Conservation (phyloP, 2,329 filamentous ascomycete species). For the Sarocladium kiliense region DNA sequence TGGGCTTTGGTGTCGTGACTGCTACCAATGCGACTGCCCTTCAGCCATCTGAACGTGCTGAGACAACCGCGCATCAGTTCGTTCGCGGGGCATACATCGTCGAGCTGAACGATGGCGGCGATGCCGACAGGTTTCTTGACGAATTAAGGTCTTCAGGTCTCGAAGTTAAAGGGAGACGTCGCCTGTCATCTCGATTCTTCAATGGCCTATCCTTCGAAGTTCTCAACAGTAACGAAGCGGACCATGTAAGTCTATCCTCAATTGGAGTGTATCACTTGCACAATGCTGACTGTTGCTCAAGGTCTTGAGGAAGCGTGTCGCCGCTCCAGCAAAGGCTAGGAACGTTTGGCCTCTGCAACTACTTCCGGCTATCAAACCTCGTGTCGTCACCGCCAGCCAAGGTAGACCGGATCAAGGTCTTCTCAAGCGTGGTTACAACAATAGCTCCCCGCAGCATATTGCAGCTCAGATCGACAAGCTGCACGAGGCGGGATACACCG, state of each 20-base stretch:
- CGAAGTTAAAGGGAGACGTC: background rate
- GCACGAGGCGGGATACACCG: slow-evolving; percentile 33
- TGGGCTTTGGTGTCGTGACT: background rate
- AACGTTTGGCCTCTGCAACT: background rate
- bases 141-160: background rate
- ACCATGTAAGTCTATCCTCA: background rate
- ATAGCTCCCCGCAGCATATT: background rate
- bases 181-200: background rate
- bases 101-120: background rate
- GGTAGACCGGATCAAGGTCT: background rate
- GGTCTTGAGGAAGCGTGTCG: background rate
- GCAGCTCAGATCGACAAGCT: slow-evolving; percentile 39
- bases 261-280: background rate
- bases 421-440: background rate
- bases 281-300: background rate
- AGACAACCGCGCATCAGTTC: background rate
- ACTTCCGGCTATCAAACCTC: background rate
- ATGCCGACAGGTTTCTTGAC: background rate
- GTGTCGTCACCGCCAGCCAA: background rate
- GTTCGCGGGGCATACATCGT: background rate
- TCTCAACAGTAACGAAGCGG: background rate
- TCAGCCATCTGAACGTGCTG: background rate
- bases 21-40: background rate
- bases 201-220: background rate
- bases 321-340: background rate